Percentiles rank a stretch among this genome's conserved stretches.
phyloP scores from a whole-genome alignment of 495 filamentous ascomycete genomes.

The Neurospora sp. region DNA sequence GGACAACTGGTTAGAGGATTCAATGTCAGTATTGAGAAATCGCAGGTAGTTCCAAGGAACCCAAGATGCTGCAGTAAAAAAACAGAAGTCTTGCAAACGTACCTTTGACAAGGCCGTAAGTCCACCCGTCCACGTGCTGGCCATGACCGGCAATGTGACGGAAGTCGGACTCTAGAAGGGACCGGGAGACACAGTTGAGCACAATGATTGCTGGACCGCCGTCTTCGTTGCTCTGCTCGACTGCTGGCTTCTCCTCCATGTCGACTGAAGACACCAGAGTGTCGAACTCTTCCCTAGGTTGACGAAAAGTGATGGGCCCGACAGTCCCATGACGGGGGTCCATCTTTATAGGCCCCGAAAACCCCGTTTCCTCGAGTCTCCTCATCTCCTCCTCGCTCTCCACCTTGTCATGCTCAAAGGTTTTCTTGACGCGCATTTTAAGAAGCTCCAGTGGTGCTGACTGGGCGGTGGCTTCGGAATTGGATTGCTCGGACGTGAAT shows the following conservation, averaged over 20 bases:
- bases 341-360: background rate
- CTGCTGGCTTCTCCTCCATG: background rate
- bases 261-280: background rate
- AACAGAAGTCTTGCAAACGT: background rate
- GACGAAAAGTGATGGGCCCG: background rate
- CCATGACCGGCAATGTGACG: constrained; percentile 47
- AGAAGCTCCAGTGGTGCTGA: background rate
- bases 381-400: background rate
- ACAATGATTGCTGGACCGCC: constrained; percentile 20
- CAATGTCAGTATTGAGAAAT: background rate
- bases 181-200: constrained; percentile 38
- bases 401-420: background rate
- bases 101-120: constrained; percentile 38
- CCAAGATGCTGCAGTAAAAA: background rate
- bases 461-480: background rate
- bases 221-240: background rate
- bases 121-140: constrained; percentile 54
- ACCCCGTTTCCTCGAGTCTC: background rate
- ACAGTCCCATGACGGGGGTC: background rate
- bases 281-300: background rate
- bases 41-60: background rate
- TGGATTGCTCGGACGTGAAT: background rate
- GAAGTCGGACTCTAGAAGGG: constrained; percentile 53
- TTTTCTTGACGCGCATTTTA: background rate
- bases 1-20: constrained; percentile 27